Evolutionary conservation across 495 filamentous ascomycete species (phyloP).

Genomic region (Aspergillus ellipticus): DNA sequence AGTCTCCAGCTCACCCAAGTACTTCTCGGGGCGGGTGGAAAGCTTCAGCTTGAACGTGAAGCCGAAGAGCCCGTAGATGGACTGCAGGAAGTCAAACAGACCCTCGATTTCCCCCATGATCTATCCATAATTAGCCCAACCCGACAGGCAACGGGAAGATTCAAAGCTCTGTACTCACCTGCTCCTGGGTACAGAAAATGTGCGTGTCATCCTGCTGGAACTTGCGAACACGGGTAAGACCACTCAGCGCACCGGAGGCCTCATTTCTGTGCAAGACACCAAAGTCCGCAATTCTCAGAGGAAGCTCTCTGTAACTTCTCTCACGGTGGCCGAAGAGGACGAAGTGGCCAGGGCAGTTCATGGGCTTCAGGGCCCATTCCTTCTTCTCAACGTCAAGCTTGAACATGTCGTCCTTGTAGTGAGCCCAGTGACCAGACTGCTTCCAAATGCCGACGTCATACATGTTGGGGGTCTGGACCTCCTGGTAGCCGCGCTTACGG

Average conservation of each 20-base stretch:
- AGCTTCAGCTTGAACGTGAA: slow-evolving; percentile 97
- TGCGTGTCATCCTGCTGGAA: slow-evolving; percentile 97
- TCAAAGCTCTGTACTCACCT: slow-evolving; percentile 37
- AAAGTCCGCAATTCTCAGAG: slow-evolving; percentile 89
- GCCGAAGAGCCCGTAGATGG: slow-evolving; percentile 84
- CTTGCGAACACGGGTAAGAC: slow-evolving; percentile 83
- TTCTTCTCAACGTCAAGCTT: slow-evolving; percentile 86
- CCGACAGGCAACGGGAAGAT: neutral
- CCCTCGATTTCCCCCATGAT: slow-evolving; percentile 79
- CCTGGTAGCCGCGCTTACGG: slow-evolving; percentile 89
- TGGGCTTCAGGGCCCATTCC: slow-evolving; percentile 78
- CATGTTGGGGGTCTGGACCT: slow-evolving; percentile 96
- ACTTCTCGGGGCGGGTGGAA: slow-evolving; percentile 91
- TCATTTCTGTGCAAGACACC: slow-evolving; percentile 94
- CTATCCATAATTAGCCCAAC: slow-evolving; percentile 33
- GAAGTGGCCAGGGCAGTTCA: slow-evolving; percentile 95
- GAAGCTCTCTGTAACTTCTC: slow-evolving; percentile 82
- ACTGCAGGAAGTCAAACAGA: slow-evolving; percentile 81
- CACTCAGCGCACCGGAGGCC: slow-evolving; percentile 84
- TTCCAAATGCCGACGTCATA: slow-evolving; percentile 90
- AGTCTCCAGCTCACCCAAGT: slow-evolving; percentile 76
- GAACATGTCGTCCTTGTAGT: slow-evolving; percentile 98
- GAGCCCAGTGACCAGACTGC: slow-evolving; percentile 87
- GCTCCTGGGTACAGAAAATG: slow-evolving; percentile 82
- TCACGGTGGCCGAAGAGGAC: slow-evolving; percentile 74